Percentiles rank a stretch among this genome's conserved stretches.
Evolutionary conservation across 257 asterid genomes (phyloP).

Genomic region (Solanum rostratum): DNA sequence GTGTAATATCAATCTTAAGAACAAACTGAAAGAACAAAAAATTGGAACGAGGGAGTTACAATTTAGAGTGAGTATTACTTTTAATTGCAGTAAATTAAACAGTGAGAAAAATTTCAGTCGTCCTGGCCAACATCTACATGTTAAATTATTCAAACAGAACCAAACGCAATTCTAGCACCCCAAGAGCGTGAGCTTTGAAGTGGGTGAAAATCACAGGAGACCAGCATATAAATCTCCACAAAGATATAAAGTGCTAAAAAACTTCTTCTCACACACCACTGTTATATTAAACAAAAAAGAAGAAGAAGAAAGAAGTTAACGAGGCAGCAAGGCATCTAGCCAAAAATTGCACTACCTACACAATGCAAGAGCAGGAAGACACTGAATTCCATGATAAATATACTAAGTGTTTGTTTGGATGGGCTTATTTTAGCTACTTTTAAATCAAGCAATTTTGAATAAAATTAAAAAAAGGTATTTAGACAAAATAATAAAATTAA

Average conservation of each 20-base stretch:
- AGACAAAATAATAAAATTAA: no score
- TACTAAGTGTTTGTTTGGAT: background rate
- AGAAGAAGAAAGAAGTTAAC: no score
- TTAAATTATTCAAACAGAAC: background rate
- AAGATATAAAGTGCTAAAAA: no score
- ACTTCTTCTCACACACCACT: no score
- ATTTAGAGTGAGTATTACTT: background rate
- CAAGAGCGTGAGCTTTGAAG: background rate
- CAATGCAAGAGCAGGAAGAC: background rate
- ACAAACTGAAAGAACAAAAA: background rate
- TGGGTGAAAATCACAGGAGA: background rate
- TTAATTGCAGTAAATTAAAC: background rate
- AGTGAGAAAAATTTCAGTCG: background rate
- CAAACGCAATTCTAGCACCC: background rate
- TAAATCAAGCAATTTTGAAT: no score
- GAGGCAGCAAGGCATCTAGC: no score
- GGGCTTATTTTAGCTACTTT: no score
- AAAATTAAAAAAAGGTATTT: no score
- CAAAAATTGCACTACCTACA: background rate
- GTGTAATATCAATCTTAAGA: background rate
- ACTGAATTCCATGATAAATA: background rate
- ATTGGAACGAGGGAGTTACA: background rate
- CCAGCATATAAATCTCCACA: background rate
- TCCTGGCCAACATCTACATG: background rate
- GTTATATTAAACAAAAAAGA: no score